Conservation (phyloP, 2,329 filamentous ascomycete species). For the Stylonectria norvegica region DNA sequence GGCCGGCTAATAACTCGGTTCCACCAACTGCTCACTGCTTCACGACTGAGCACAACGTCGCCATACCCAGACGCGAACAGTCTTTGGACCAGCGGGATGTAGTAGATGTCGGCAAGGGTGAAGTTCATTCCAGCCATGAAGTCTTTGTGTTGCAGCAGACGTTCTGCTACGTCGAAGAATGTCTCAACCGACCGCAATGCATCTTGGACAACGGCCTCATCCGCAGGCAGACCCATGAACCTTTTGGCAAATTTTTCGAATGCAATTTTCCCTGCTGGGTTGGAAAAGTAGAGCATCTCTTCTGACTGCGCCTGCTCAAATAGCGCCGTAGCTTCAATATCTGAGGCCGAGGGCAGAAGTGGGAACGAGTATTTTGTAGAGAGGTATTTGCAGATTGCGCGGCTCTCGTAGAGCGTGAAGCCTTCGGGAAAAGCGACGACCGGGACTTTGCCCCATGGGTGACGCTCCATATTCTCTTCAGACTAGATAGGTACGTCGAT, state of each 20-base stretch:
- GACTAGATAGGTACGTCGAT: conserved; percentile 30
- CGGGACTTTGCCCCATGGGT: conserved; percentile 43
- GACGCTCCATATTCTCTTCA: conserved; percentile 34
- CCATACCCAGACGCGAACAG: conserved; percentile 40
- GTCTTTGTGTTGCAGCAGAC: conserved; percentile 34
- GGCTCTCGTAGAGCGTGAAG: conserved; percentile 46
- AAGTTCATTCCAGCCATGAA: conserved; percentile 46
- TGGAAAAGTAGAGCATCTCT: conserved; percentile 43
- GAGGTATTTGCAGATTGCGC: conserved; percentile 46
- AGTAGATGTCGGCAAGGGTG: conserved; percentile 45
- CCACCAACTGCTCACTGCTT: conserved; percentile 41
- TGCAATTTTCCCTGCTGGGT: conserved; percentile 39
- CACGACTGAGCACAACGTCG: conserved; percentile 34
- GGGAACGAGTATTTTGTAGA: conserved; percentile 43
- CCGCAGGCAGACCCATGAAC: conserved; percentile 39
- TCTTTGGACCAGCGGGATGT: conserved; percentile 43
- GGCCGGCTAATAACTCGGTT: conserved; percentile 35
- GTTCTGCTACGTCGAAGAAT: conserved; percentile 43
- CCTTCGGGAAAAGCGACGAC: conserved; percentile 37
- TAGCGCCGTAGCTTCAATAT: conserved; percentile 38
- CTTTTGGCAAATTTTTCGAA: conserved; percentile 46
- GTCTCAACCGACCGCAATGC: conserved; percentile 36
- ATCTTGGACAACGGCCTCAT: conserved; percentile 39
- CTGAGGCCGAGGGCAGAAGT: conserved; percentile 37
- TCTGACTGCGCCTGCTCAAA: conserved; percentile 42